Base-by-base conservation (phyloP, 768 basidiomycete genomes). In the Lactarius akahatsu region DNA sequence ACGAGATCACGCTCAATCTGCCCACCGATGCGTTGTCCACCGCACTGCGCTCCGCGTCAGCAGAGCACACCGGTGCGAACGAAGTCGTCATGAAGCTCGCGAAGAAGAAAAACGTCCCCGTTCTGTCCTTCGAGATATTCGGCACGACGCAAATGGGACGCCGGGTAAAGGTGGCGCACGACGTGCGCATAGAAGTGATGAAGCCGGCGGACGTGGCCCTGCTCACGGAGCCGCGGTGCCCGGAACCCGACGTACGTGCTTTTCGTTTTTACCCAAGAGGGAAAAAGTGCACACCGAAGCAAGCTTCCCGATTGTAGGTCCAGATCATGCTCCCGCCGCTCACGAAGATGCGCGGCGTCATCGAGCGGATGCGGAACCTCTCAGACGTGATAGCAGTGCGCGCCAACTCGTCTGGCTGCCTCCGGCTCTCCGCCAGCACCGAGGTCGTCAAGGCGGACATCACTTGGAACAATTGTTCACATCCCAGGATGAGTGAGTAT, bases 51-150 rank as follows among this genome's bases (percentile, higher is more conserved):
- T 91, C 90, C 13, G 76, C 75, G 7, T 70, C 74, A 0, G 70
- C 63, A 3, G 63, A 66, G 45, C 67, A 68, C 36, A 63, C 67
- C 2, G 72, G 70, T 8, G 76, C 82, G 0, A 86, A 86, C 30
- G 87, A 92, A 50, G 83, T 91, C 40, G 82, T 90, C 59, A 85
- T 94, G 82, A 94, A 90, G 76, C 82, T 95, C 3, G 90, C 92
- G 13, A 96, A 96, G 80, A 93, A 92, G 77, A 86, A 88, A 69
- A 86, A 90, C 57, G 85, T 86, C 45, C 90, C 92, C 0, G 84
- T 91, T 40, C 81, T 94, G 11, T 86, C 83, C 57, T 90, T 94
- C 67, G 90, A 91, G 70, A 91, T 94, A 66, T 80, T 79, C 54
- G 87, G 86, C 0, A 76, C 83, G 60, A 88, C 86, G 10, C 78